Conservation (phyloP, 108 stramenopile genomes). For the Stephanodiscus minutulus region DNA sequence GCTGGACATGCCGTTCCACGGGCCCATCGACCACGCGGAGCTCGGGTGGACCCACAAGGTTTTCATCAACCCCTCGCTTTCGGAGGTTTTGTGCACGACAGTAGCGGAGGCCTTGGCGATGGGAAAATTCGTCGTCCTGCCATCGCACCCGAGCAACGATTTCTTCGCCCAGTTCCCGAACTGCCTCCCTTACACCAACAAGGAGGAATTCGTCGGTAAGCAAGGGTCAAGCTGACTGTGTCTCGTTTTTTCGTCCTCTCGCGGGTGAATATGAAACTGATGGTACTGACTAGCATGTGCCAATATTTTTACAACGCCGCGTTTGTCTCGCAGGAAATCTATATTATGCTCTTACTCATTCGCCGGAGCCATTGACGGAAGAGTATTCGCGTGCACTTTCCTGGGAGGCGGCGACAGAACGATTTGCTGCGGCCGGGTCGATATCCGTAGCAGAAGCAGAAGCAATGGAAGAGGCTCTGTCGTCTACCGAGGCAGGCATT, state of each 20-base stretch:
- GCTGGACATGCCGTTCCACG: slow-evolving; percentile 75
- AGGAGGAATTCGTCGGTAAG: slow-evolving; percentile 82
- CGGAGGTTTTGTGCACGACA: slow-evolving; percentile 91
- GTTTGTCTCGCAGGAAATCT: slow-evolving; percentile 54
- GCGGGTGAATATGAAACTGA: too few relatives aligned
- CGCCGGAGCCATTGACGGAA: slow-evolving; percentile 76
- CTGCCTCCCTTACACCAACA: slow-evolving; percentile 78
- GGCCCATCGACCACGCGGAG: slow-evolving; percentile 81
- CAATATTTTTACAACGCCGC: background rate
- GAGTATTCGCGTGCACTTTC: slow-evolving; percentile 65
- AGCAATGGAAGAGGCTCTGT: slow-evolving; percentile 55
- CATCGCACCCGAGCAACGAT: slow-evolving; percentile 79
- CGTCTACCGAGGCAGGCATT: slow-evolving; percentile 61
- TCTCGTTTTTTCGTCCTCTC: too few relatives aligned
- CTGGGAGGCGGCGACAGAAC: slow-evolving; percentile 89
- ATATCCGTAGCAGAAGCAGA: slow-evolving; percentile 72
- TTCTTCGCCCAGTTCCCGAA: slow-evolving; percentile 89
- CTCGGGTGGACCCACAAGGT: slow-evolving; percentile 73
- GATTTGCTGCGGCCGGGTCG: slow-evolving; percentile 72
- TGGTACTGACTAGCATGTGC: background rate
- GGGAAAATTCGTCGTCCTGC: slow-evolving; percentile 88
- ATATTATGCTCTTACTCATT: slow-evolving; percentile 83
- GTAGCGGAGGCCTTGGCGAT: slow-evolving; percentile 91
- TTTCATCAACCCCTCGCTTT: slow-evolving; percentile 85
- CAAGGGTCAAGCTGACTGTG: background rate